Percentiles rank a stretch among this genome's conserved stretches.
These are phyloP conservation scores for Lachancea waltii DNA, from an alignment of 805 yeast genomes.

Conservation along the genomic window DNA sequence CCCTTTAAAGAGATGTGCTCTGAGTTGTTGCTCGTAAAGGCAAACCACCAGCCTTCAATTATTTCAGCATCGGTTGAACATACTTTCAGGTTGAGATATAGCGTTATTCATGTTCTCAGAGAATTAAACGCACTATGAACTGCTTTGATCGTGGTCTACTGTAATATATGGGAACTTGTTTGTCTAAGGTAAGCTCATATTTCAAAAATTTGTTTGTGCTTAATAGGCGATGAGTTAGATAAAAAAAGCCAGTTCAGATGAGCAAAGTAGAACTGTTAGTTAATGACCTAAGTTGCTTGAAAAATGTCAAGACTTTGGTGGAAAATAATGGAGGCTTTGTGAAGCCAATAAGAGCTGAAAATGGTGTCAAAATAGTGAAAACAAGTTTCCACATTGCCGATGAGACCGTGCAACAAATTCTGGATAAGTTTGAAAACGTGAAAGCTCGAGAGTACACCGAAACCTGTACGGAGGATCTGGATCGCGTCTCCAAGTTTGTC, in stretches of 20 bases:
- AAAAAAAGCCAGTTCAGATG: not conserved
- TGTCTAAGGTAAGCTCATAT: not conserved
- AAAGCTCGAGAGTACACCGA: constrained; percentile 10
- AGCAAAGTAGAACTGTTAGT: constrained; percentile 15
- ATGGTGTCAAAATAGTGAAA: constrained; percentile 16
- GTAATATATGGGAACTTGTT: not conserved
- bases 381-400: constrained; percentile 14
- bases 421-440: not conserved
- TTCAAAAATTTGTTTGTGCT: not conserved
- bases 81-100: constrained; percentile 6
- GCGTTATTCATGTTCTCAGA: constrained; percentile 2
- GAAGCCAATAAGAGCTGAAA: constrained; percentile 21
- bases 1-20: too few species aligned
- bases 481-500: constrained; percentile 10
- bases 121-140: not conserved
- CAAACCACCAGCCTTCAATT: too few species aligned
- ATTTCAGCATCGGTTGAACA: not conserved
- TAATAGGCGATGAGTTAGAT: not conserved
- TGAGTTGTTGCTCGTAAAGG: too few species aligned
- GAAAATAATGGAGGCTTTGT: constrained; percentile 18
- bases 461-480: not conserved
- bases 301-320: constrained; percentile 21
- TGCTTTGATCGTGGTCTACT: not conserved
- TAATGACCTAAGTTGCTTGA: constrained; percentile 15
- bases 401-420: constrained; percentile 8